phyloP scores from a whole-genome alignment of 176 grass and related monocot genomes.

The Zizania latifolia region DNA sequence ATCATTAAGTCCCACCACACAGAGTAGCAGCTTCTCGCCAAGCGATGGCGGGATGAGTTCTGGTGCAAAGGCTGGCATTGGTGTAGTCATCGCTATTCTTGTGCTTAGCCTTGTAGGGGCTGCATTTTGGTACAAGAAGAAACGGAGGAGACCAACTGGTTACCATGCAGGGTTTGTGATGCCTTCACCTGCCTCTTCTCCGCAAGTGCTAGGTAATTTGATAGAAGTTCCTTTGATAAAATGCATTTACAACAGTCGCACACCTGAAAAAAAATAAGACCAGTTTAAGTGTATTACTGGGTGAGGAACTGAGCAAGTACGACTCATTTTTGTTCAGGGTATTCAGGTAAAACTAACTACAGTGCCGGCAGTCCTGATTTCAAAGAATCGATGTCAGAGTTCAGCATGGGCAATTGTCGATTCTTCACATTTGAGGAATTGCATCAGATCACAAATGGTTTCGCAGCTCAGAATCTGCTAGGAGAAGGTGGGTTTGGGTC shows the following conservation, averaged over 20 bases:
- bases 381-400: constrained; percentile 55
- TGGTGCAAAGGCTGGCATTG: constrained; percentile 48
- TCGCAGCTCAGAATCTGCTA: constrained; percentile 69
- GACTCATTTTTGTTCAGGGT: constrained; percentile 22
- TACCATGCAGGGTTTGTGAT: constrained; percentile 65
- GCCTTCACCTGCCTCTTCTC: constrained; percentile 53
- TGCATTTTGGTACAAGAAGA: constrained; percentile 64
- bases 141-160: constrained; percentile 48
- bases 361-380: constrained; percentile 42
- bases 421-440: constrained; percentile 68
- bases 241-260: not conserved
- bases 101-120: constrained; percentile 53
- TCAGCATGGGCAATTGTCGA: constrained; percentile 55
- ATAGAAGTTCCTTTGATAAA: too few relatives aligned
- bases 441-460: constrained; percentile 72
- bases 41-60: constrained; percentile 15
- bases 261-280: not conserved
- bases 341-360: constrained; percentile 43
- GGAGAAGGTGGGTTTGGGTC: constrained; percentile 95
- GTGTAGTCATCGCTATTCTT: constrained; percentile 29
- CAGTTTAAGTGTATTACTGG: not conserved
- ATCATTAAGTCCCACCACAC: not conserved
- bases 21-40: not conserved
- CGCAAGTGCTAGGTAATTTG: constrained; percentile 58
- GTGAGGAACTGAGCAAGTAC: not conserved